Conservation (phyloP, 805 yeast species). For the Metschnikowia orientalis region DNA sequence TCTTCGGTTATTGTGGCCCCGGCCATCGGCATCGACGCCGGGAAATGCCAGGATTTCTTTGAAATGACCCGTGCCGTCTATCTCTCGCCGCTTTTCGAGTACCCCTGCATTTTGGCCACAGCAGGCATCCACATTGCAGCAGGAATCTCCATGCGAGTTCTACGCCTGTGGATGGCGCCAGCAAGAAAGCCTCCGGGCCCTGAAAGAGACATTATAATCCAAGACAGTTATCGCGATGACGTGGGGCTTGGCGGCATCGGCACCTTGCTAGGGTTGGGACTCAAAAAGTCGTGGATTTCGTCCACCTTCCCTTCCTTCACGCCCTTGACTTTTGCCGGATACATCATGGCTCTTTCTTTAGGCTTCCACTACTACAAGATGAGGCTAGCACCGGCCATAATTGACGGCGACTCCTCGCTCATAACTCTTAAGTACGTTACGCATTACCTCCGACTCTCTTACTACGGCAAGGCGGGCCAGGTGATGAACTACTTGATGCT, state of each 20-base stretch:
- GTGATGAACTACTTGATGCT: constrained; percentile 15
- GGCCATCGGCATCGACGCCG: constrained; percentile 34
- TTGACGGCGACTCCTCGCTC: constrained; percentile 63
- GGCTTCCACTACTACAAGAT: constrained; percentile 44
- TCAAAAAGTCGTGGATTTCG: constrained; percentile 43
- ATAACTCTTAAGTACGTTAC: constrained; percentile 51
- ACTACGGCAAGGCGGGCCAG: constrained; percentile 13
- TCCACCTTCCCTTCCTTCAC: constrained; percentile 43
- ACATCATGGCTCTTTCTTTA: constrained; percentile 43
- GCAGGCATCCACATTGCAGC: constrained; percentile 46
- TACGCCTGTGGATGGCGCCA: constrained; percentile 7
- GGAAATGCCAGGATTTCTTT: constrained; percentile 48
- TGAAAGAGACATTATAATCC: constrained; percentile 21
- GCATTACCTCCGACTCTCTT: constrained; percentile 15
- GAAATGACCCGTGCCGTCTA: constrained; percentile 60
- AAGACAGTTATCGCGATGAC: constrained; percentile 36
- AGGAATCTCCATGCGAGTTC: constrained; percentile 46
- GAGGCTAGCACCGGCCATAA: constrained; percentile 45
- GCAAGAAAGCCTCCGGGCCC: constrained; percentile 10
- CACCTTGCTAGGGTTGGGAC: constrained; percentile 52
- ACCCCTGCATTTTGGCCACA: constrained; percentile 43
- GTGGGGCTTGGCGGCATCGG: constrained; percentile 61
- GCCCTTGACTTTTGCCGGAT: constrained; percentile 61
- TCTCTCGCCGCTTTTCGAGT: constrained; percentile 49
- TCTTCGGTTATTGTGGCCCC: constrained; percentile 55